phyloP scores from a whole-genome alignment of 257 asterid genomes.

The Prunella vulgaris region DNA sequence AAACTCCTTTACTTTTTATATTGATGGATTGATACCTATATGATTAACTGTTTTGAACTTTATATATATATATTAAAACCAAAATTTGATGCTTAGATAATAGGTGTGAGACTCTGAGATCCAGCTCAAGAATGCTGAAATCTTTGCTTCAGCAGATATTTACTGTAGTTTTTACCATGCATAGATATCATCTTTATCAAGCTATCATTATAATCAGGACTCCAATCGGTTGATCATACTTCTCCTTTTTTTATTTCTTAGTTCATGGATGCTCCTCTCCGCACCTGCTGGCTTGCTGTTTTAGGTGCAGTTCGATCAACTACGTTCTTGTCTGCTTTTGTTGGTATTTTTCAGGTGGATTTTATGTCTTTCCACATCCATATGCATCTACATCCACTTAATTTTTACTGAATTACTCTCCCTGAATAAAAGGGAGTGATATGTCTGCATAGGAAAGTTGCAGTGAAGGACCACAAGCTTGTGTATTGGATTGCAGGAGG shows the following conservation, averaged over 20 bases:
- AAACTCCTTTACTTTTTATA: neutral
- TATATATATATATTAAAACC: neutral
- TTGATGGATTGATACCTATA: neutral
- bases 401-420: slow-evolving; percentile 32
- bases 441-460: slow-evolving; percentile 87
- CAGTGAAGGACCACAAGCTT: slow-evolving; percentile 90
- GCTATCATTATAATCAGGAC: neutral
- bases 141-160: neutral
- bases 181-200: slow-evolving; percentile 2
- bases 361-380: slow-evolving; percentile 14
- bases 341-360: slow-evolving; percentile 90
- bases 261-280: slow-evolving; percentile 92
- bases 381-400: slow-evolving; percentile 16
- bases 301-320: slow-evolving; percentile 93
- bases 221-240: slow-evolving; percentile 1
- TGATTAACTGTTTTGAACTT: neutral
- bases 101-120: neutral
- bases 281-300: slow-evolving; percentile 88
- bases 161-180: neutral
- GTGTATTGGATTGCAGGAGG: slow-evolving; percentile 95
- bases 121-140: neutral
- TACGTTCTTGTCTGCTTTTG: slow-evolving; percentile 89
- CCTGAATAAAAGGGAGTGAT: slow-evolving; percentile 66
- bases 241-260: slow-evolving; percentile 23
- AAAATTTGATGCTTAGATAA: neutral